Evolutionary conservation across 2,329 filamentous ascomycete genomes (phyloP).

Genomic region (Aspergillus ochraceus): DNA sequence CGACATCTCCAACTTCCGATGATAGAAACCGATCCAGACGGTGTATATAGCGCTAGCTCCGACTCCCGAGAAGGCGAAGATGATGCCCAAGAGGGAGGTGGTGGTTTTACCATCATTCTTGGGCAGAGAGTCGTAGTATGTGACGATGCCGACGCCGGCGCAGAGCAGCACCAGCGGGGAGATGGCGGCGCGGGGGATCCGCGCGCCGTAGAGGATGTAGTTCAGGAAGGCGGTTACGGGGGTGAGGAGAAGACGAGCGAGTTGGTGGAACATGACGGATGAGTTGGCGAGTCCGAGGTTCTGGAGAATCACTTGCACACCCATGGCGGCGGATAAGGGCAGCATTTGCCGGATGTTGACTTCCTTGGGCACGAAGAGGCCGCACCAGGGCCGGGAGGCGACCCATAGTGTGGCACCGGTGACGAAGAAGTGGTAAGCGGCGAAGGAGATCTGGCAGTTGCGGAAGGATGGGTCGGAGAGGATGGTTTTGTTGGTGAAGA

Average conservation of each 20-base stretch:
- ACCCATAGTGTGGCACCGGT: conserved; percentile 21
- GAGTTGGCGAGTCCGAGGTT: conserved; percentile 22
- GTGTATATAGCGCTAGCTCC: conserved; percentile 22
- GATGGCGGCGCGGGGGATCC: conserved; percentile 16
- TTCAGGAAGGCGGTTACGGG: conserved; percentile 20
- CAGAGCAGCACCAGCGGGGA: conserved; percentile 18
- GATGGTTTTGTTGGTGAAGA: conserved; percentile 24
- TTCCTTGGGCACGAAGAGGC: conserved; percentile 18
- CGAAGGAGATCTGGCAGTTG: conserved; percentile 23
- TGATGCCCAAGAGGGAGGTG: conserved; percentile 15
- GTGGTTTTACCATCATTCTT: conserved; percentile 11
- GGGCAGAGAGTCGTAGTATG: conserved; percentile 21
- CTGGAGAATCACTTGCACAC: conserved; percentile 22
- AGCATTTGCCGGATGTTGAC: conserved; percentile 16
- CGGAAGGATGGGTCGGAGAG: conserved; percentile 19
- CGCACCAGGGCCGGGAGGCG: conserved; percentile 17
- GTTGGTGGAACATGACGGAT: conserved; percentile 24
- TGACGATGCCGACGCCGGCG: conserved; percentile 20
- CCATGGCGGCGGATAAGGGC: conserved; percentile 22
- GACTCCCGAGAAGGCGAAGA: conserved; percentile 21
- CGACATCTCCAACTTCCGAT: conserved; percentile 19
- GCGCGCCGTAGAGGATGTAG: conserved; percentile 19
- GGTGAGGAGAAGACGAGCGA: conserved; percentile 21
- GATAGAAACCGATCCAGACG: conserved; percentile 21
- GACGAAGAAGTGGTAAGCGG: conserved; percentile 24